Evolutionary conservation across 2,329 filamentous ascomycete genomes (phyloP), one percentile per base, ranked within the genome.

Genomic region (Aspergillus luchuensis): DNA sequence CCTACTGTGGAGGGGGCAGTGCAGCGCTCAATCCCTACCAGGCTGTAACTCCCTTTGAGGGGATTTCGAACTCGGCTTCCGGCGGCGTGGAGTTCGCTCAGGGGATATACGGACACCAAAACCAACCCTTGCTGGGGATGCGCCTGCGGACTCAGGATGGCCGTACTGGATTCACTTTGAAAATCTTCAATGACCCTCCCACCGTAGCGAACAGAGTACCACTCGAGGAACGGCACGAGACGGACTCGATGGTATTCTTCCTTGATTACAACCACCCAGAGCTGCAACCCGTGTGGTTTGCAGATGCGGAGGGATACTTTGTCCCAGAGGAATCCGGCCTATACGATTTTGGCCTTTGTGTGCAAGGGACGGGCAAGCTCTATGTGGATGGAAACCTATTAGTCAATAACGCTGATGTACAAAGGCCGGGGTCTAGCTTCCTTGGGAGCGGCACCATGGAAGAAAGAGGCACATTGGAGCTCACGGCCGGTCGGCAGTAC

Each of bases 381-480:
- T 89, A 82, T 67, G 81, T 89, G 60, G 82, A 89, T 66, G 85
- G 79, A 58, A 74, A 85, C 61, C 76, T 88, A 7, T 75, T 89
- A 39, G 81, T 89, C n/a, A 85, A 89, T 72, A 89, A 89, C 66
- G 80, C 82, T 3, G 85, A 84, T 21, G 82, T 85, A 48, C 87
- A 89, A 72, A 76, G 69, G 38, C 80, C 83, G n/a, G 85, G 87
- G 7, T 82, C 85, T 43, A 82, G 82, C 2, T 89, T 89, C 77
- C 86, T 88, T 59, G 85, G 87, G 7, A 79, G 80, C 19, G 87
- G 84, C 2, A 89, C 86, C 0, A 74, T 81, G 2, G 87, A 90
- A 69, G 84, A 89, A 66, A 82, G 82, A 41, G 86, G 85, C 7
- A 78, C 77, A 1, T 79, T 85, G 52, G 70, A 81, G 2, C 78